Evolutionary conservation across 2,329 filamentous ascomycete genomes (phyloP), one percentile per base, ranked within the genome.

Genomic region (Colletotrichum salicis): DNA sequence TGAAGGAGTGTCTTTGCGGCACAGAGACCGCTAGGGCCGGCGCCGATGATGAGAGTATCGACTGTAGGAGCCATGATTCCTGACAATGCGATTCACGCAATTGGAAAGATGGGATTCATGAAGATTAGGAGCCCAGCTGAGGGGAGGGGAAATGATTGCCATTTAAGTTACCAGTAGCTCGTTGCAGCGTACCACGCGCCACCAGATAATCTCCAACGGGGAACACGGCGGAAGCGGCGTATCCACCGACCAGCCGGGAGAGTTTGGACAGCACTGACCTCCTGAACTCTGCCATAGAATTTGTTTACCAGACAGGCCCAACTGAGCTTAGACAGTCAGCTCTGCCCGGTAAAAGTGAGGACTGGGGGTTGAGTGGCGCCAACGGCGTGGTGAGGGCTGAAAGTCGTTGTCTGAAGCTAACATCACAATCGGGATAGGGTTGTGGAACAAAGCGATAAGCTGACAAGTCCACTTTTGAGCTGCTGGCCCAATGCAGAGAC

Each of bases 1-100:
- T 85, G 80, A 1, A 85, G 78, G 74, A 85, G 86, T 1, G 85
- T 86, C 76, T 86, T 87, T 11, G 86, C 83, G 7, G 83, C 80
- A 54, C 81, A 81, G 29, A 88, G 79, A 7, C 86, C 86, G 72
- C 71, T 77, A 1, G 78, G 76, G 1, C 78, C 78, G 4, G 78
- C 78, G 45, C 78, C 78, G 52, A 79, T 68, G 69, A 79, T 75
- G 57, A 79, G 74, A 56, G 75, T 73, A 4, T 70, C 70, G 58
- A 64, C 27, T 3, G 65, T 64, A 4, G 52, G 64, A 24, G 65
- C 52, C 69, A 63, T 77, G 29, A 13, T 45, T 3, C 11, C 7
- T 15, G 19, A 7, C 8, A 10, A 24, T 6, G 12, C 12, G 4
- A 33, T 62, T 15, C 59, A 4, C 27, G 5, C 4, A 5, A 12